phyloP scores from a whole-genome alignment of 2,329 filamentous ascomycete genomes.

The Helotiales sp. region DNA sequence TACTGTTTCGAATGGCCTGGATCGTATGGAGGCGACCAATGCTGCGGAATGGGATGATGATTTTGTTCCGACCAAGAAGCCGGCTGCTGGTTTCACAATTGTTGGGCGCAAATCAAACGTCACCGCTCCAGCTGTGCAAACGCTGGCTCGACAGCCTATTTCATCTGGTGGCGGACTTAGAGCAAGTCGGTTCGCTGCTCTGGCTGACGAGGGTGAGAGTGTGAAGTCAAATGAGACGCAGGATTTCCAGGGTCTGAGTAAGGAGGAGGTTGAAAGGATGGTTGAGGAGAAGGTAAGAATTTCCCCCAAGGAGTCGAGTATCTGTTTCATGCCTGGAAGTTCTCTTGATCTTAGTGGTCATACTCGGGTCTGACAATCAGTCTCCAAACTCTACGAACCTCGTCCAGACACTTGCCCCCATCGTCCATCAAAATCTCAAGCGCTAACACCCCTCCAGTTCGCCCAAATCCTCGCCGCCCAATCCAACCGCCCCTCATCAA shows the following conservation, averaged over 20 bases:
- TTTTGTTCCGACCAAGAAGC: no score
- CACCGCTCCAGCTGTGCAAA: neutral
- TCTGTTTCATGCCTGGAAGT: no score
- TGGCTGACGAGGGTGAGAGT: constrained; percentile 14
- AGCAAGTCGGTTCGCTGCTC: constrained; percentile 17
- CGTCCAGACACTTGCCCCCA: no score
- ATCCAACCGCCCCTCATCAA: neutral
- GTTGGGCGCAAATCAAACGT: constrained; percentile 1
- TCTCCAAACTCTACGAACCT: no score
- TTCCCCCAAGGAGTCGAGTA: no score
- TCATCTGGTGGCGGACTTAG: constrained; percentile 21
- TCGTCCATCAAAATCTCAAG: neutral
- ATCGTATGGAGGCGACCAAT: constrained; percentile 21
- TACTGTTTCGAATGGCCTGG: constrained; percentile 9
- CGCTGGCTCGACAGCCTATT: constrained; percentile 1
- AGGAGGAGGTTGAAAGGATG: constrained; percentile 17
- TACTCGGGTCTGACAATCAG: no score
- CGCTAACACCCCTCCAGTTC: neutral
- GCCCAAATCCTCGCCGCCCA: constrained; percentile 16
- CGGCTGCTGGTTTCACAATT: no score
- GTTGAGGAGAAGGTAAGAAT: constrained; percentile 22
- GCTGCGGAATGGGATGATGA: constrained; percentile 29
- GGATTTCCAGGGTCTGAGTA: constrained; percentile 7
- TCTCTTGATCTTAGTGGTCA: no score
- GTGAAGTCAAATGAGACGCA: constrained; percentile 2